Base-by-base conservation (phyloP, 371 early-diverging fungal genomes). In the Cladochytrium tenue region DNA sequence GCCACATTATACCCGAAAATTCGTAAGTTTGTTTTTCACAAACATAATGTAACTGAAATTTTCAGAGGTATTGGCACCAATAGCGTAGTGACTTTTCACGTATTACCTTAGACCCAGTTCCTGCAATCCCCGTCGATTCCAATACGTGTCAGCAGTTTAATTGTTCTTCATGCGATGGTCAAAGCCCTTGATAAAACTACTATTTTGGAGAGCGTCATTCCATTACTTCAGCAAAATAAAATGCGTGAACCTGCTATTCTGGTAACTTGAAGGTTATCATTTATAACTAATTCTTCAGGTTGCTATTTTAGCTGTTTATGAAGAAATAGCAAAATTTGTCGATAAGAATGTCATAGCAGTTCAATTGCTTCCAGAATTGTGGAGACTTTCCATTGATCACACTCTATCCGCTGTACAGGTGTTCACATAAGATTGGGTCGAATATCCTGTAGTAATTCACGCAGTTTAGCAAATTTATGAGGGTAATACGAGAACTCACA, bases 261-360 rank as follows among this genome's bases (percentile, higher is more conserved):
- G 76, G 88, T 89, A 85, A 76, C 27, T 67, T 27, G 63, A 26
- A 52, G 15, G 10, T 53, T 3, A 30, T 56, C 20, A 31, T 66
- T 7, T 53, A 20, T 25, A 17, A 15, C 72, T 58, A 25, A 32
- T 35, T 30, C 7, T 71, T 43, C 62, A 81, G 82, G 76, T 94
- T 77, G 89, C 92, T 2, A 87, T 91, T n/a, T 75, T 92, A 60
- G 86, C 86, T 23, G 88, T 92, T 17, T 94, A 92, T 69, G 89
- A 90, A 62, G 91, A 92, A 50, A 79, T 91, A 70, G 90, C 90
- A 1, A 84, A 85, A 51, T 70, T 81, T 55, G 74, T 91, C 17
- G 93, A 93, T 55, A 88, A 88, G 67, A 90, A 89, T 32, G 76
- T 84, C 4, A 85, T 91, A 52, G 94, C 93, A 2, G 88, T 83